Evolutionary conservation across 768 basidiomycete species (phyloP), one percentile per base, ranked within the genome.

Genomic region (Calocybe gangraenosa): DNA sequence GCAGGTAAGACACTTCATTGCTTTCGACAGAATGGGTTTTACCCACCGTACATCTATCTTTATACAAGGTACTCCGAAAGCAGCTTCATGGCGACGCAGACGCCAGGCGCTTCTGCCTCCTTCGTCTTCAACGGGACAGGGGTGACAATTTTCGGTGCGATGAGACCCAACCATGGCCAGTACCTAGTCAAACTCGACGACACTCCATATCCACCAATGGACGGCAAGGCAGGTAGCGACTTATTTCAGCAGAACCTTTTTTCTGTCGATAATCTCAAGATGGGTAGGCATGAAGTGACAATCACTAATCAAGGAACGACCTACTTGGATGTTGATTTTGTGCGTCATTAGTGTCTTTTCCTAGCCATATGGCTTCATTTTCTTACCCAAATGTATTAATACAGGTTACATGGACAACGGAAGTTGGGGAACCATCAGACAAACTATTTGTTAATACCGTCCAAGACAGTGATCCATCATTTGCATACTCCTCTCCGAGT

Each of bases 41-140:
- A 6, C 25, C 25, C n/a, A 11, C 22, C 11, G 4, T 25, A 15
- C n/a, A 5, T n/a, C 14, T 18, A 4, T 18, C 13, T n/a, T 18
- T 5, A 28, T 28, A 21, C n/a, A 36, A 69, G 68, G 18, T 67
- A 67, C 44, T 67, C 65, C 3, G 57, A 61, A 11, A 65, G 65
- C 36, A 71, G 65, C 31, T 76, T 71, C 46, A 69, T 62, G 48
- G 58, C 48, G 3, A 73, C 75, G 4, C 57, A 64, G n/a, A 54
- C 23, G 6, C 20, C 22, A 3, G 56, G 61, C 7, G 71, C 71
- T 5, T 50, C 48, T 20, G 67, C 62, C 3, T 64, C 62, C 0
- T 70, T 79, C 51, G 46, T 54, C 20, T 79, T 79, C 63, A 73
- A 73, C 34, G 79, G 78, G 13, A 75, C 69, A 9, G 68, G 64